Evolutionary conservation across 805 yeast species (phyloP).

Genomic region (Metschnikowia lachancei): DNA sequence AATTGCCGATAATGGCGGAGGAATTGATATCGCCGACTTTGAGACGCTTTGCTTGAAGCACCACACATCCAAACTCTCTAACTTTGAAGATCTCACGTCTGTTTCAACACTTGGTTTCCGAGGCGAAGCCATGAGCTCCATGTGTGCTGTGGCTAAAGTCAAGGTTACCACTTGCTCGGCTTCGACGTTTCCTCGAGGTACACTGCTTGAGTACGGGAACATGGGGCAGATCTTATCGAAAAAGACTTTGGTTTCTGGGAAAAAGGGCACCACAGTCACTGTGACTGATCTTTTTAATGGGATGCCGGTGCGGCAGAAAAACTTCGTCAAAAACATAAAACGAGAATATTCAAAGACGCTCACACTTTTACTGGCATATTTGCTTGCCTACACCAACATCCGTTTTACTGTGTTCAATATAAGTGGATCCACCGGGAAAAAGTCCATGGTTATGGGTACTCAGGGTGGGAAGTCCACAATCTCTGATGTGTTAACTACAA

Average conservation of each 20-base stretch:
- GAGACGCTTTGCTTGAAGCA: constrained; percentile 56
- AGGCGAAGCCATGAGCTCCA: constrained; percentile 77
- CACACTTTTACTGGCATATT: constrained; percentile 60
- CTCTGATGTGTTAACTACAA: constrained; percentile 55
- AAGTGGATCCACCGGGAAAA: constrained; percentile 39
- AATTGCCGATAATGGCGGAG: constrained; percentile 65
- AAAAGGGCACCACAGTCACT: constrained; percentile 65
- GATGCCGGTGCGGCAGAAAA: constrained; percentile 81
- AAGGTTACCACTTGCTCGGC: constrained; percentile 49
- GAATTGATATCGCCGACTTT: constrained; percentile 55
- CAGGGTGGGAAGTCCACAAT: constrained; percentile 46
- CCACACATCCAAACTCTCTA: constrained; percentile 61
- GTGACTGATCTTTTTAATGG: constrained; percentile 59
- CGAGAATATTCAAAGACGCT: constrained; percentile 74
- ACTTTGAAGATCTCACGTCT: constrained; percentile 51
- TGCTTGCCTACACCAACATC: constrained; percentile 56
- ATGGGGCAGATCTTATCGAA: constrained; percentile 48
- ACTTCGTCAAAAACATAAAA: constrained; percentile 62
- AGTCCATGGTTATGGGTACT: constrained; percentile 55
- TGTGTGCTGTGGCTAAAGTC: constrained; percentile 53
- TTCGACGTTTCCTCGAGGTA: constrained; percentile 54
- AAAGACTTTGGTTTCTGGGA: constrained; percentile 44
- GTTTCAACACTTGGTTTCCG: constrained; percentile 69
- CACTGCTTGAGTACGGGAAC: constrained; percentile 49
- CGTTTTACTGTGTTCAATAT: constrained; percentile 61